Conservation (phyloP, 768 basidiomycete species). For the Panus rudis region DNA sequence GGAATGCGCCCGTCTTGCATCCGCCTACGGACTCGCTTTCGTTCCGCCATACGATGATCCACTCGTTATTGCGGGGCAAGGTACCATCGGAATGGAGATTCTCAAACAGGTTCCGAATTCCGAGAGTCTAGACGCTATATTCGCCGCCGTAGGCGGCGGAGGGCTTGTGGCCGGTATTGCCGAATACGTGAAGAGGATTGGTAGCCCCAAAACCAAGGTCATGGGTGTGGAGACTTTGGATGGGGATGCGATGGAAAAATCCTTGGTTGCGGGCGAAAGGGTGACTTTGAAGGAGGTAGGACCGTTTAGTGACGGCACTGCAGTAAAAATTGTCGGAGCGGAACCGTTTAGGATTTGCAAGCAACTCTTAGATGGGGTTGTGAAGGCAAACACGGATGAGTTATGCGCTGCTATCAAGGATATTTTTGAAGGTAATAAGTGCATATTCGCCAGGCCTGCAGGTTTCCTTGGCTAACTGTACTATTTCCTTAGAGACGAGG, state of each 20-base stretch:
- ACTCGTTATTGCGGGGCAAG: slow-evolving; percentile 94
- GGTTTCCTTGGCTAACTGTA: not conserved
- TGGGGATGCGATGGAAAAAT: slow-evolving; percentile 88
- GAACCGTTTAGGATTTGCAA: slow-evolving; percentile 93
- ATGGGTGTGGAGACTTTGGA: slow-evolving; percentile 93
- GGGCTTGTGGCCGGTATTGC: slow-evolving; percentile 87
- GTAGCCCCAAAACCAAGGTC: slow-evolving; percentile 73
- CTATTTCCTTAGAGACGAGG: slow-evolving; percentile 63
- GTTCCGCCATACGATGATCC: slow-evolving; percentile 99
- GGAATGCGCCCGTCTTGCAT: slow-evolving; percentile 85
- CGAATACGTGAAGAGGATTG: slow-evolving; percentile 90
- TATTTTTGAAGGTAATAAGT: slow-evolving; percentile 79
- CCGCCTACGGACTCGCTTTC: slow-evolving; percentile 70
- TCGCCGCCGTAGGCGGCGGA: slow-evolving; percentile 90
- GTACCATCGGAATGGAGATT: slow-evolving; percentile 91
- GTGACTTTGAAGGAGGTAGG: slow-evolving; percentile 86
- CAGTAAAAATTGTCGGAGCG: slow-evolving; percentile 90
- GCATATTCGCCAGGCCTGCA: not conserved
- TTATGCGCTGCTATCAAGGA: slow-evolving; percentile 99
- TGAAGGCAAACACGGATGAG: slow-evolving; percentile 89
- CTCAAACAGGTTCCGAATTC: slow-evolving; percentile 80
- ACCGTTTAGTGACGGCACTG: slow-evolving; percentile 95
- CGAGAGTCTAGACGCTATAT: slow-evolving; percentile 75
- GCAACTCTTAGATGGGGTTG: slow-evolving; percentile 72
- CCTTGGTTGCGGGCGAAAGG: slow-evolving; percentile 73